phyloP scores from a whole-genome alignment of 768 basidiomycete genomes.

The Psilocybe subaeruginosa region DNA sequence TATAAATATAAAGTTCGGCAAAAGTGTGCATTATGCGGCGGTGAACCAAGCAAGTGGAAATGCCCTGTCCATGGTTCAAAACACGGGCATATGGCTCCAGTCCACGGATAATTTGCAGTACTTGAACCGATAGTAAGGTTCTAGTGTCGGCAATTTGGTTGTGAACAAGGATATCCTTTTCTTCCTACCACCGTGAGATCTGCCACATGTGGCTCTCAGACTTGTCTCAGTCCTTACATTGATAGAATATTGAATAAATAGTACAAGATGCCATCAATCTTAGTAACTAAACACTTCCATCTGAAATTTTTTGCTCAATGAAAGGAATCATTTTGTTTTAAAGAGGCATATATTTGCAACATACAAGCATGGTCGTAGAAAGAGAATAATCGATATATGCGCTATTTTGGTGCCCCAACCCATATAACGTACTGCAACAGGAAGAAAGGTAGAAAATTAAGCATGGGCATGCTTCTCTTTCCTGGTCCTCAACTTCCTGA shows the following conservation, averaged over 20 bases:
- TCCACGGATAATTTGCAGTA: neutral
- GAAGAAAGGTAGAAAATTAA: conserved; percentile 26
- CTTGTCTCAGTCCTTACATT: neutral
- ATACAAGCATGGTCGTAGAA: conserved; percentile 23
- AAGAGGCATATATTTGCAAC: conserved; percentile 25
- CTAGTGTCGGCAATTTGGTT: neutral
- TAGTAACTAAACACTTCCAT: neutral
- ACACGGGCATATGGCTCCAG: neutral
- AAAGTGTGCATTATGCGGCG: neutral
- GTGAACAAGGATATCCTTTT: neutral
- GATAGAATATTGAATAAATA: neutral
- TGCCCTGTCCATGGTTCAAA: neutral
- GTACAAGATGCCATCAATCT: neutral
- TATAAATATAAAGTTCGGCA: neutral
- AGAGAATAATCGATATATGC: conserved; percentile 15
- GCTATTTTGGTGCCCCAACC: conserved; percentile 26
- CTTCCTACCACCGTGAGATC: conserved; percentile 16
- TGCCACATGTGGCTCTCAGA: neutral
- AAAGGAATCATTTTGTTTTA: neutral
- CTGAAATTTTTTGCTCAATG: neutral
- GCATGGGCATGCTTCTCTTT: conserved; percentile 92
- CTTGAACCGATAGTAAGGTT: neutral
- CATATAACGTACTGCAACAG: conserved; percentile 20
- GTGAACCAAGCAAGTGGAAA: neutral
- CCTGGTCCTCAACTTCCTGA: conserved; percentile 89